Evolutionary conservation across 352 stramenopile species (phyloP).

Genomic region (Pythium sukuiense): DNA sequence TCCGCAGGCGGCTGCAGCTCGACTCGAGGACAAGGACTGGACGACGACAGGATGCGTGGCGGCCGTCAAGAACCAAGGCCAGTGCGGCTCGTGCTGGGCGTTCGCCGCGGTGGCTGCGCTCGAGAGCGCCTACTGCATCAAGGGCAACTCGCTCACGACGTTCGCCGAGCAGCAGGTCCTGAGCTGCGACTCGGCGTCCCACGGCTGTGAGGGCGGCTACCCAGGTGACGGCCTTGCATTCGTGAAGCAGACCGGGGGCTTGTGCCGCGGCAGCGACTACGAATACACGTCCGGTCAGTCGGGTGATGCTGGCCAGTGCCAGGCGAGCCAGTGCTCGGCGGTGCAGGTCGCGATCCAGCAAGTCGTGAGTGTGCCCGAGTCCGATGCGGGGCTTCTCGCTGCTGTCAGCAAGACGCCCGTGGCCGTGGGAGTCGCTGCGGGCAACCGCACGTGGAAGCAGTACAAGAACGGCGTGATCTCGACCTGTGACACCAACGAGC

Average conservation of each 20-base stretch:
- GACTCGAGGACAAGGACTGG: slow-evolving; percentile 50
- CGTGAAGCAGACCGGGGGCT: slow-evolving; percentile 71
- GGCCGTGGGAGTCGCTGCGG: slow-evolving; percentile 93
- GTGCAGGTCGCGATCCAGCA: slow-evolving; percentile 32
- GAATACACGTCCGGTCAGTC: slow-evolving; percentile 73
- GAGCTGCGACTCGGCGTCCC: slow-evolving; percentile 83
- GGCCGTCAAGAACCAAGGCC: slow-evolving; percentile 94
- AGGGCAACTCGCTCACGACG: slow-evolving; percentile 61
- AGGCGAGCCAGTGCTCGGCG: slow-evolving; percentile 33
- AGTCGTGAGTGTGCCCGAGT: slow-evolving; percentile 66
- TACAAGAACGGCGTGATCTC: slow-evolving; percentile 94
- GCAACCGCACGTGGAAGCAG: slow-evolving; percentile 96
- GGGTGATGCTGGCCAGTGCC: slow-evolving; percentile 34
- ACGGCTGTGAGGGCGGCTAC: slow-evolving; percentile 90
- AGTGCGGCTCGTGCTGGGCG: slow-evolving; percentile 97
- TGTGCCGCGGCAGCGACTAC: slow-evolving; percentile 78
- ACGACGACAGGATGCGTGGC: slow-evolving; percentile 57
- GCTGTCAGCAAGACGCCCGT: slow-evolving; percentile 93
- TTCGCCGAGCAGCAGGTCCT: slow-evolving; percentile 94
- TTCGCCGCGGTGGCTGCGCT: slow-evolving; percentile 93
- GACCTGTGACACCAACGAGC: slow-evolving; percentile 73
- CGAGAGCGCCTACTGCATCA: slow-evolving; percentile 89
- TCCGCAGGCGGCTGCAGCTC: slow-evolving; percentile 8
- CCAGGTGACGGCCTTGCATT: slow-evolving; percentile 89
- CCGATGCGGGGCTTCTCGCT: slow-evolving; percentile 74